Evolutionary conservation across 257 asterid genomes (phyloP).

Genomic region (Hygrophila difformis): DNA sequence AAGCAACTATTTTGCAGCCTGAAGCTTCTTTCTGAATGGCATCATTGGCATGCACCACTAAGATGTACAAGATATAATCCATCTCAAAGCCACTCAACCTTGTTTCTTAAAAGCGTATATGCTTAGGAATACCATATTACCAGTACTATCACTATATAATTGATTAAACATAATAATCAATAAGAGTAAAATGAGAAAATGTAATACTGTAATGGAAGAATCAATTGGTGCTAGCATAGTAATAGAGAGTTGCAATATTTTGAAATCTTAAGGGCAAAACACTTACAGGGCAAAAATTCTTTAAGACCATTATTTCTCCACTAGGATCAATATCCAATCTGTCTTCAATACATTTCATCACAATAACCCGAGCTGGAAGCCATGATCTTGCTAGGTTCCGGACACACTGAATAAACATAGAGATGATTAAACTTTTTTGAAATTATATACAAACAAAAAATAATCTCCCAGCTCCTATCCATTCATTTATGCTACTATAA

Average conservation of each 20-base stretch:
- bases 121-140: background rate
- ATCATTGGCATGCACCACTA: background rate
- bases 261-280: slow-evolving; percentile 4
- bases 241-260: background rate
- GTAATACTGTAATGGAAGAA: background rate
- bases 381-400: slow-evolving; percentile 58
- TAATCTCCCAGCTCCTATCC: background rate
- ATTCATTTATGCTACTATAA: background rate
- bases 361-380: slow-evolving; percentile 86
- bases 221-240: background rate
- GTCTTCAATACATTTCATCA: slow-evolving; percentile 51
- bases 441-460: background rate
- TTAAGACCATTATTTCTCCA: slow-evolving; percentile 70
- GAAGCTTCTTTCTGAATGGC: background rate
- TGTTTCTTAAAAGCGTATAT: background rate
- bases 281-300: slow-evolving; percentile 78
- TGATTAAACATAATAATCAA: too few relatives aligned
- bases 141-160: too few relatives aligned
- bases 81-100: background rate
- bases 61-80: background rate
- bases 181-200: background rate
- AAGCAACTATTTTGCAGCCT: background rate
- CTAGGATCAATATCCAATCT: slow-evolving; percentile 68
- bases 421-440: slow-evolving; percentile 3
- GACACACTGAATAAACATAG: slow-evolving; percentile 37